Evolutionary conservation across 164 flowering plant genomes (phyloP).

Genomic region (Chloranthus sessilifolius): DNA sequence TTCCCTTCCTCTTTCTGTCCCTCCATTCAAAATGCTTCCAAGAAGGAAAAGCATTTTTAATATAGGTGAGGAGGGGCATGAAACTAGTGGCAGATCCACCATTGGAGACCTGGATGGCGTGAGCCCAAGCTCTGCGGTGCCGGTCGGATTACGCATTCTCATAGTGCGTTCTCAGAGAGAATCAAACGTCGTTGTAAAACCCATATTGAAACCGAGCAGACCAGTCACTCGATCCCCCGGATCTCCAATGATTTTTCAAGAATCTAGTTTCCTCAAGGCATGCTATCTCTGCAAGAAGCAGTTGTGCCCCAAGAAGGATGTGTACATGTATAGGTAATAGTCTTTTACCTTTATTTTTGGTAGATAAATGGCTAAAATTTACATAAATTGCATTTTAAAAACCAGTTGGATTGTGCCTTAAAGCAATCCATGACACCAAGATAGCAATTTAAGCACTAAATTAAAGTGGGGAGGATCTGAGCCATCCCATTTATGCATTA

Average conservation of each 20-base stretch:
- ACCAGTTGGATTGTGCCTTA: too few species aligned
- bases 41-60: too few species aligned
- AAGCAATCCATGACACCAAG: too few species aligned
- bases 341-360: too few species aligned
- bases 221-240: too few species aligned
- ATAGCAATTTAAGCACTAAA: too few species aligned
- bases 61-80: background rate
- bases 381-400: too few species aligned
- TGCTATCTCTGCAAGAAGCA: slow-evolving; percentile 45
- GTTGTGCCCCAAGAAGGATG: slow-evolving; percentile 35
- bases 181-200: slow-evolving; percentile 24
- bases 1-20: slow-evolving; percentile 9
- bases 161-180: slow-evolving; percentile 12
- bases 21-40: too few species aligned
- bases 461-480: too few species aligned
- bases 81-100: background rate
- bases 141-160: slow-evolving; percentile 31
- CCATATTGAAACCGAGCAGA: slow-evolving; percentile 8
- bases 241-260: background rate
- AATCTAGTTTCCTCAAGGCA: slow-evolving; percentile 32
- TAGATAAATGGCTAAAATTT: too few species aligned
- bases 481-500: too few species aligned
- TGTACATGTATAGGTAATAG: slow-evolving; percentile 74
- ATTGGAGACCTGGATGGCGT: background rate
- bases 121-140: background rate